Conservation (phyloP, 1,139 yeast species). For the Suhomyces choctaworum region DNA sequence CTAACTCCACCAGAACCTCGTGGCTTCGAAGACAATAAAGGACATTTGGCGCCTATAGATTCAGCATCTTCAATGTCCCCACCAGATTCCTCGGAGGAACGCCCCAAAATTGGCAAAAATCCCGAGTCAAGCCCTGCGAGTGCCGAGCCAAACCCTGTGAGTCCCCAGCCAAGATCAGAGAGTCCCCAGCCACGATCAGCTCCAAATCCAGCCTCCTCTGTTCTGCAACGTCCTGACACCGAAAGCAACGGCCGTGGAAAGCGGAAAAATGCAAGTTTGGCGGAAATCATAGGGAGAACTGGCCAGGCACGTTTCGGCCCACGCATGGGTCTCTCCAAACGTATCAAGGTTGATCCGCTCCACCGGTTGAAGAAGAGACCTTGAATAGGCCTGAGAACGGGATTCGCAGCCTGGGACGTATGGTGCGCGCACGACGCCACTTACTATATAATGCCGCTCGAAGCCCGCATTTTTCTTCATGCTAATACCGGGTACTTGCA, state of each 20-base stretch:
- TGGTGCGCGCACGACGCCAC: conserved; percentile 8
- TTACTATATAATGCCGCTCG: conserved; percentile 2
- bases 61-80: too few relatives aligned
- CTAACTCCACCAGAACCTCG: too few relatives aligned
- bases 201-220: too few relatives aligned
- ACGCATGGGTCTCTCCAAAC: conserved; percentile 37
- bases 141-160: too few relatives aligned
- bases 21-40: too few relatives aligned
- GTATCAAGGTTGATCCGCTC: conserved; percentile 31
- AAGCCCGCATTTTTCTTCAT: conserved; percentile 1
- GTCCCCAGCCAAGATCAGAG: too few relatives aligned
- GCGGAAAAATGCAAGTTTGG: conserved; percentile 13
- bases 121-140: too few relatives aligned
- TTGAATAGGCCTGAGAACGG: neutral
- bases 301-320: conserved; percentile 15
- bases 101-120: too few relatives aligned
- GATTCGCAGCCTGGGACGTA: conserved; percentile 4
- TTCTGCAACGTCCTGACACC: too few relatives aligned
- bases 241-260: conserved; percentile 1
- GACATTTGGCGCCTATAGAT: too few relatives aligned
- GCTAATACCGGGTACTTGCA: conserved; percentile 30
- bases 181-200: too few relatives aligned
- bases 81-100: too few relatives aligned
- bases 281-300: conserved; percentile 22
- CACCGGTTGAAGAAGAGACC: conserved; percentile 19